Evolutionary conservation across 2,329 filamentous ascomycete genomes (phyloP), one percentile per base, ranked within the genome.

Genomic region (Penicillium psychrosexuale): DNA sequence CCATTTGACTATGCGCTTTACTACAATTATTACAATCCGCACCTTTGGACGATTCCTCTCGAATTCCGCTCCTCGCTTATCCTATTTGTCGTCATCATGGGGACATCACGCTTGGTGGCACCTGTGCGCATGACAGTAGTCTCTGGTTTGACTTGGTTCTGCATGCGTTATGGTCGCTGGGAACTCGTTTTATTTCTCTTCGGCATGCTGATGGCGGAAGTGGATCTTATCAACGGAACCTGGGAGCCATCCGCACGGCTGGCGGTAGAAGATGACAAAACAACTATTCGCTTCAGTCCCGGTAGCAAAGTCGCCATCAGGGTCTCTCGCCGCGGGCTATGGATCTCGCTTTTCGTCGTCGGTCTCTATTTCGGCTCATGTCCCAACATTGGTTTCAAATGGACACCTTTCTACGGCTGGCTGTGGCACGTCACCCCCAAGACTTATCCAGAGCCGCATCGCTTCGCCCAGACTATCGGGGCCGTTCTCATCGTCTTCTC

Each of bases 41-140:
- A 78, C 51, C 67, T 78, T 1, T 78, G 76, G 76, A 77, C 75
- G 8, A 77, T 78, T 24, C 75, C 75, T 0, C 71, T 76, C 8
- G 76, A 78, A 59, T 74, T 78, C 47, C 75, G 75, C 39, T 73
- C 73, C 57, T 78, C 75, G 3, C 70, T 78, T 8, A 72, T 75
- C 24, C 70, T 78, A 5, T 77, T 77, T 56, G 57, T 76, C 47
- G 69, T 72, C 7, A 67, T 76, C 12, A 67, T 78, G 13, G 73
- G 67, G 7, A 72, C 75, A 17, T 74, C 73, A 8, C 72, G 73
- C 36, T 63, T 75, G 12, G 62, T 61, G 22, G 58, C 67, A 24
- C 53, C 60, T 15, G 58, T 73, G 12, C 73, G 75, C 19, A 60
- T 77, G 54, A 54, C 62, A 5, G 55, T 72, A 1, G 66, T 77